Percentiles rank a stretch among this genome's conserved stretches.
Evolutionary conservation across 2,329 filamentous ascomycete genomes (phyloP).

Genomic region (Emmonsiellopsis sp.): DNA sequence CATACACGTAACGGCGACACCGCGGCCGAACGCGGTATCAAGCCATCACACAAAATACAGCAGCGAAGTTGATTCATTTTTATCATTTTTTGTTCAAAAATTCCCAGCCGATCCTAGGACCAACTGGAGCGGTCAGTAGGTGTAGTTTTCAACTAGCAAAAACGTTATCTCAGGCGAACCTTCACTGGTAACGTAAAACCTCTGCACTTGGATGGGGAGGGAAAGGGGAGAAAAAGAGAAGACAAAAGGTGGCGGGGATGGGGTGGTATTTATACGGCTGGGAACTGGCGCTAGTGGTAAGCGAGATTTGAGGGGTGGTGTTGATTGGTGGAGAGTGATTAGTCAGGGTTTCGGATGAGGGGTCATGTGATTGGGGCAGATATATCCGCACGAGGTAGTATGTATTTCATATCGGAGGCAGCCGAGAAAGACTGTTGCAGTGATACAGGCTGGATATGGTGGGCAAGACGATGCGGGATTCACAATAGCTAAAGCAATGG

Average conservation of each 20-base stretch:
- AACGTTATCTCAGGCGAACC: conserved; percentile 73
- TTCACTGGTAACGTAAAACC: conserved; percentile 72
- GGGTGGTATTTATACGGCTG: conserved; percentile 11
- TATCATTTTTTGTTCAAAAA: conserved; percentile 51
- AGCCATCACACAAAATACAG: conserved; percentile 1
- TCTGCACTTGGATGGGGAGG: conserved; percentile 55
- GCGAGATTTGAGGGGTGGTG: not conserved
- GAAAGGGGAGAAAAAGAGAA: conserved; percentile 26
- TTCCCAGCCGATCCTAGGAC: conserved; percentile 63
- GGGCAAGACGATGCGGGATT: no score
- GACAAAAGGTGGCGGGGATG: not conserved
- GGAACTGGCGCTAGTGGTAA: conserved; percentile 9
- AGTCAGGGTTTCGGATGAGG: not conserved
- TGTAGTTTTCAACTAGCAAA: conserved; percentile 82
- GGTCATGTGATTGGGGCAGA: not conserved
- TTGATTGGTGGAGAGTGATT: not conserved
- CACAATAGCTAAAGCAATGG: no score
- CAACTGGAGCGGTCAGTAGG: conserved; percentile 63
- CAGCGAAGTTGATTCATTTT: not conserved
- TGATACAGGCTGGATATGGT: no score
- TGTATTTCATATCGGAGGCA: no score
- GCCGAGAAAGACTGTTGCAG: no score
- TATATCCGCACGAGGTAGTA: no score
- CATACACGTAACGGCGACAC: not conserved
- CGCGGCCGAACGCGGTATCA: not conserved